A percentile compares a stretch with the other conserved stretches of the same genome.
Evolutionary conservation across 345 rosid species (phyloP).

Genomic region (Zanthoxylum bungeanum): DNA sequence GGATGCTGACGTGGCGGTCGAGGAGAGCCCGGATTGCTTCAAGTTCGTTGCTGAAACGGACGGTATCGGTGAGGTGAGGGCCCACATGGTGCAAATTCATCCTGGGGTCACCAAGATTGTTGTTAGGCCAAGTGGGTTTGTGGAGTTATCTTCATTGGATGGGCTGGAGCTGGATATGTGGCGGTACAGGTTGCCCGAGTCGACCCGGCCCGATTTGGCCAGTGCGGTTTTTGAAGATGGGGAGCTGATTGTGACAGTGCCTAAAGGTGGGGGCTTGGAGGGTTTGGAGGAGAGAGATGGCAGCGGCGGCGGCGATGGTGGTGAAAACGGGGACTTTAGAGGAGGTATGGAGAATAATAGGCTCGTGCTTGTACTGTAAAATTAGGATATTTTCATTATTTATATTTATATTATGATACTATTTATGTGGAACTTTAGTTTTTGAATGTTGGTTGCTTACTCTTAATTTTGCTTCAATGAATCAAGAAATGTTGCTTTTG

Average conservation of each 20-base stretch:
- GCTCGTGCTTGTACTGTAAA: conserved; percentile 92
- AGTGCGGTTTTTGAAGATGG: conserved; percentile 71
- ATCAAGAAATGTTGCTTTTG: conserved; percentile 25
- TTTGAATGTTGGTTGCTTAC: conserved; percentile 9
- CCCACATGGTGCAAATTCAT: conserved; percentile 75
- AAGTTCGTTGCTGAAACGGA: conserved; percentile 83
- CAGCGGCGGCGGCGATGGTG: conserved; percentile 27
- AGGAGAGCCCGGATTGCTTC: conserved; percentile 74
- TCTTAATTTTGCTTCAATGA: conserved; percentile 17
- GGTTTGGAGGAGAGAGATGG: conserved; percentile 35
- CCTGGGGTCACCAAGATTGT: conserved; percentile 92
- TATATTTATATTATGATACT: background rate
- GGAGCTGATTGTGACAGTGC: conserved; percentile 84
- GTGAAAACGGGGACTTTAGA: conserved; percentile 44
- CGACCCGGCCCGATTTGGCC: conserved; percentile 90
- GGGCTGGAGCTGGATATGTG: conserved; percentile 89
- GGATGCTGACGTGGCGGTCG: conserved; percentile 77
- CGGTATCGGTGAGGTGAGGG: conserved; percentile 62
- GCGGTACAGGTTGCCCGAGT: conserved; percentile 86
- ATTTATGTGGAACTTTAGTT: conserved; percentile 20
- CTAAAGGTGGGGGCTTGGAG: conserved; percentile 49
- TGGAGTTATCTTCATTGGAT: conserved; percentile 53
- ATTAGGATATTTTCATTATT: background rate
- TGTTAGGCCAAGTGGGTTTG: conserved; percentile 60
- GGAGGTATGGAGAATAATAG: conserved; percentile 76